Evolutionary conservation across 176 grass and related monocot species (phyloP).

Genomic region (Themeda triandra): DNA sequence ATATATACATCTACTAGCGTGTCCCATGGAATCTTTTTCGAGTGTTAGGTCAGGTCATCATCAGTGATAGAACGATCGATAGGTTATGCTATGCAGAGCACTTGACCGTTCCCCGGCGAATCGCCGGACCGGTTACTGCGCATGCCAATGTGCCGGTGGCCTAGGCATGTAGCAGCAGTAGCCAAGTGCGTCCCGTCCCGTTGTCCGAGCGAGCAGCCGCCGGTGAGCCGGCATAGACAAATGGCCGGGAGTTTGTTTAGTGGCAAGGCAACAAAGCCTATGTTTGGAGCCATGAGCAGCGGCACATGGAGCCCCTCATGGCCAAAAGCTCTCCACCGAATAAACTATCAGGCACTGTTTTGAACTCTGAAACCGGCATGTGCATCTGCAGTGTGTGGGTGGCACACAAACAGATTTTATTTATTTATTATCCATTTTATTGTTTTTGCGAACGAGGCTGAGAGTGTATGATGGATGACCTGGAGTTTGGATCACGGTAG

Average conservation of each 20-base stretch:
- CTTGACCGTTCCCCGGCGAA: conserved; percentile 10
- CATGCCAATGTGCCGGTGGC: neutral
- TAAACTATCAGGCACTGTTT: conserved; percentile 28
- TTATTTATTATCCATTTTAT: neutral
- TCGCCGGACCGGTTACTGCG: neutral
- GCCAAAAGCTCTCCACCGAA: conserved; percentile 26
- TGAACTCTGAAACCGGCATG: neutral
- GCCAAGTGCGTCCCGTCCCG: neutral
- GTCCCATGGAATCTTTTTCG: conserved; percentile 9
- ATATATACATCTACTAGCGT: neutral
- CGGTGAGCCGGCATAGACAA: conserved; percentile 25
- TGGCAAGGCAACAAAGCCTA: conserved; percentile 36
- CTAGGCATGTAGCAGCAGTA: neutral
- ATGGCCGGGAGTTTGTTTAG: conserved; percentile 19
- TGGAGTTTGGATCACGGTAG: neutral
- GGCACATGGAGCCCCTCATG: conserved; percentile 55
- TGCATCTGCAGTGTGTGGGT: neutral
- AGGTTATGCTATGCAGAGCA: neutral
- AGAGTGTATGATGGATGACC: neutral
- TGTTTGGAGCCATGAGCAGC: conserved; percentile 50
- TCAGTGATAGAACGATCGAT: neutral
- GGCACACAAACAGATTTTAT: neutral
- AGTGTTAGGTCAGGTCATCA: conserved; percentile 7
- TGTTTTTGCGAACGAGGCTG: neutral
- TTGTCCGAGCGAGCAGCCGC: neutral